Percentiles rank a stretch among this genome's conserved stretches.
Conservation (phyloP, 225 moss, liverwort and hornwort genomes). For the Polytrichum formosum region DNA sequence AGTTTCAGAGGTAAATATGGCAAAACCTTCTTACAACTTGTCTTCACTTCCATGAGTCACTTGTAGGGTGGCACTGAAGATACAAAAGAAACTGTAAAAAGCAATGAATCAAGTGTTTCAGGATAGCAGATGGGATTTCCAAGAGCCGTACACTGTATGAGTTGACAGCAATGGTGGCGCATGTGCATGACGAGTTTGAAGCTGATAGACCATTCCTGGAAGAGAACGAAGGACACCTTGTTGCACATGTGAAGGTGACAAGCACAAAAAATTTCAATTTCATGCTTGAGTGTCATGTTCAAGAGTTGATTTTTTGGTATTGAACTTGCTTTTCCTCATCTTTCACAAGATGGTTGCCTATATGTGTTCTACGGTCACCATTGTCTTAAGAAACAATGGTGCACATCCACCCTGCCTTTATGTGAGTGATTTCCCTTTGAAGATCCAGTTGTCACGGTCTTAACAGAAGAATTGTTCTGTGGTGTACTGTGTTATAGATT, state of each 20-base stretch:
- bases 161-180: conserved; percentile 64
- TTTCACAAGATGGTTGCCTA: too few species aligned
- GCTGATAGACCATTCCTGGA: conserved; percentile 37
- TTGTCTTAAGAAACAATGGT: too few species aligned
- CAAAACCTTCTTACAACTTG: background rate
- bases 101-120: conserved; percentile 24
- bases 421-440: too few species aligned
- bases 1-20: too few species aligned
- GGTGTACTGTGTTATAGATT: conserved; percentile 33
- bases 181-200: conserved; percentile 53
- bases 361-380: too few species aligned
- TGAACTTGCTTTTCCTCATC: too few species aligned
- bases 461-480: conserved; percentile 9
- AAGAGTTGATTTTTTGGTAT: too few species aligned
- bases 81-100: conserved; percentile 21
- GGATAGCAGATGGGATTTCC: conserved; percentile 24
- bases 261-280: background rate
- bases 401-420: too few species aligned
- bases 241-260: conserved; percentile 68
- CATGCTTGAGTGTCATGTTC: too few species aligned
- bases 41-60: background rate
- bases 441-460: too few species aligned
- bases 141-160: conserved; percentile 42
- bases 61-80: conserved; percentile 35
- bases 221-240: conserved; percentile 62